Percentiles rank a stretch among this genome's conserved stretches.
Evolutionary conservation across 169 alveolate species (phyloP).

Genomic region (Plasmodium adleri): DNA sequence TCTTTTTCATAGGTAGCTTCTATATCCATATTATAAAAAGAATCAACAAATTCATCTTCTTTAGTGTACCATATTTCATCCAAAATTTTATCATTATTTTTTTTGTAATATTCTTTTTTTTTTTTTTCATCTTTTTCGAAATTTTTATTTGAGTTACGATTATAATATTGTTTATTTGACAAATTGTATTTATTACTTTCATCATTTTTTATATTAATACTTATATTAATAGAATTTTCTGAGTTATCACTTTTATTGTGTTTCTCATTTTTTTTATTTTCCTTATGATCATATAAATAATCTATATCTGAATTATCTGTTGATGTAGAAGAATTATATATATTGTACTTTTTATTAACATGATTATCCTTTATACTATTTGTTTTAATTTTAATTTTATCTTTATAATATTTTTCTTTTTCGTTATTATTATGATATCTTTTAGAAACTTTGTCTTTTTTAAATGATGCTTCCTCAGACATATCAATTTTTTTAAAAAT

Average conservation of each 20-base stretch:
- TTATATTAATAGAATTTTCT: background rate
- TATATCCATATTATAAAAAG: constrained; percentile 60
- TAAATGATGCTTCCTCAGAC: constrained; percentile 3
- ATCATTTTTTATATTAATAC: background rate
- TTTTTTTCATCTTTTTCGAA: constrained; percentile 9
- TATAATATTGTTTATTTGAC: background rate
- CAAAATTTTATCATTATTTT: constrained; percentile 49
- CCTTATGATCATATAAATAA: too few species aligned
- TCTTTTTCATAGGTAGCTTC: constrained; percentile 48
- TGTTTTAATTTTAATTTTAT: background rate
- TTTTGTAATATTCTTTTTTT: constrained; percentile 22
- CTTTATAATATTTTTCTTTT: background rate
- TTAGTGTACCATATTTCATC: constrained; percentile 76
- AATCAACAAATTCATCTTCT: constrained; percentile 74
- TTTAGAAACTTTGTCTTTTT: constrained; percentile 11
- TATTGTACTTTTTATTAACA: too few species aligned
- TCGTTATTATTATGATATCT: background rate
- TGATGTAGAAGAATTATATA: constrained; percentile 6
- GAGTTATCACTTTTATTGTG: background rate
- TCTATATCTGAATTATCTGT: constrained; percentile 1
- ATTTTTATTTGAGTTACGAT: background rate
- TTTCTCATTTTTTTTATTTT: background rate
- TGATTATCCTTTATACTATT: background rate
- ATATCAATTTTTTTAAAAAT: constrained; percentile 23
- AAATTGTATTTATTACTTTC: constrained; percentile 1